phyloP scores from a whole-genome alignment of 148 eudicot species.

The Selenicereus undatus region DNA sequence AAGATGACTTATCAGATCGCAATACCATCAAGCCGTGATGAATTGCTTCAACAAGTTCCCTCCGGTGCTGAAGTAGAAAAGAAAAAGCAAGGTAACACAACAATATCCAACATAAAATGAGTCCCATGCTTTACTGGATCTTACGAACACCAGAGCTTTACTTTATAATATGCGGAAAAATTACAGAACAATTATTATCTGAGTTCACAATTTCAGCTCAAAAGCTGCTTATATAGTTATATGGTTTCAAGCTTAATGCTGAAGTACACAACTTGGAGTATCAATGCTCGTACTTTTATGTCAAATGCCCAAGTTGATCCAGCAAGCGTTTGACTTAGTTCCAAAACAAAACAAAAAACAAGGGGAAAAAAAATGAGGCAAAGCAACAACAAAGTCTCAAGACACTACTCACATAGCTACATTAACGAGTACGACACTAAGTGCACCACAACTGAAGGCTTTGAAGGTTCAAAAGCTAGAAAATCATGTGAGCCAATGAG shows the following conservation, averaged over 20 bases:
- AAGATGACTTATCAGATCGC: slow-evolving; percentile 61
- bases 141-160: background rate
- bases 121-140: background rate
- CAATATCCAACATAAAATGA: slow-evolving; percentile 12
- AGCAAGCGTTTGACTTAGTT: background rate
- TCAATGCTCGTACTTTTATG: background rate
- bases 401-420: too few species aligned
- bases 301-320: background rate
- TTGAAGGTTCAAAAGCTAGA: background rate
- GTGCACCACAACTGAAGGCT: too few species aligned
- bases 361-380: background rate
- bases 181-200: background rate
- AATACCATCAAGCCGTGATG: slow-evolving; percentile 64
- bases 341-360: background rate
- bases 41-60: slow-evolving; percentile 74
- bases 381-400: too few species aligned
- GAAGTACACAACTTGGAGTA: background rate
- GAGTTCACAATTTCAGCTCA: background rate
- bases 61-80: slow-evolving; percentile 62
- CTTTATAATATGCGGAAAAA: background rate
- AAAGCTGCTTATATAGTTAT: background rate
- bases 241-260: background rate
- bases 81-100: background rate
- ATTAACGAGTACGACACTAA: too few species aligned
- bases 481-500: background rate